Conservation (phyloP, 176 grass and related monocot genomes). For the Stipa capillata region DNA sequence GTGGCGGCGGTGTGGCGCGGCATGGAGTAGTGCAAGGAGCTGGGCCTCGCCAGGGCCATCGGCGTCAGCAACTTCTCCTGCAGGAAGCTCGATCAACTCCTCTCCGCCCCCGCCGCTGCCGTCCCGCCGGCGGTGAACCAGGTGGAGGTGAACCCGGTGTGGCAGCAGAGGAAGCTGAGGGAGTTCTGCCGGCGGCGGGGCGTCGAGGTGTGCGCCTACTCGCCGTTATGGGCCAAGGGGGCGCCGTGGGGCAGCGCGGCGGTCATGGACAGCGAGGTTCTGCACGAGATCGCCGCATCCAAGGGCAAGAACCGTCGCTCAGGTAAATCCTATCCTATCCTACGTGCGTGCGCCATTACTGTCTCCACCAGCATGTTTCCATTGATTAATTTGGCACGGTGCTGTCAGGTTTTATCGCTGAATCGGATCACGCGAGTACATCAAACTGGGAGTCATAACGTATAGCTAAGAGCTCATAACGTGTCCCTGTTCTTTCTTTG, state of each 20-base stretch:
- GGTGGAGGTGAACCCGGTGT: slow-evolving; percentile 31
- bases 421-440: too few relatives aligned
- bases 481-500: too few relatives aligned
- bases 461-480: too few relatives aligned
- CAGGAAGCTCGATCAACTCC: slow-evolving; percentile 19
- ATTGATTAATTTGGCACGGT: too few relatives aligned
- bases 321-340: too few relatives aligned
- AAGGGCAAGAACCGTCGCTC: not conserved
- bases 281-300: not conserved
- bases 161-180: slow-evolving; percentile 31
- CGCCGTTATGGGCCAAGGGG: slow-evolving; percentile 14
- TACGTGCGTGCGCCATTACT: too few relatives aligned
- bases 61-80: slow-evolving; percentile 33
- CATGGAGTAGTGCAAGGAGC: slow-evolving; percentile 30
- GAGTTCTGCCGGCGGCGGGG: not conserved
- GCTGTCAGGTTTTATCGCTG: too few relatives aligned
- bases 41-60: slow-evolving; percentile 1
- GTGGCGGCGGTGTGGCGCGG: too few relatives aligned
- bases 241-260: not conserved
- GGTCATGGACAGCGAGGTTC: slow-evolving; percentile 20
- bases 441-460: too few relatives aligned
- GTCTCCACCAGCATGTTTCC: too few relatives aligned
- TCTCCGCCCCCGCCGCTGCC: not conserved
- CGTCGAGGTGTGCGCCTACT: slow-evolving; percentile 3
- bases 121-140: slow-evolving; percentile 26